Evolutionary conservation across 805 yeast species (phyloP).

Genomic region (Cyberlindnera misumaiensis): DNA sequence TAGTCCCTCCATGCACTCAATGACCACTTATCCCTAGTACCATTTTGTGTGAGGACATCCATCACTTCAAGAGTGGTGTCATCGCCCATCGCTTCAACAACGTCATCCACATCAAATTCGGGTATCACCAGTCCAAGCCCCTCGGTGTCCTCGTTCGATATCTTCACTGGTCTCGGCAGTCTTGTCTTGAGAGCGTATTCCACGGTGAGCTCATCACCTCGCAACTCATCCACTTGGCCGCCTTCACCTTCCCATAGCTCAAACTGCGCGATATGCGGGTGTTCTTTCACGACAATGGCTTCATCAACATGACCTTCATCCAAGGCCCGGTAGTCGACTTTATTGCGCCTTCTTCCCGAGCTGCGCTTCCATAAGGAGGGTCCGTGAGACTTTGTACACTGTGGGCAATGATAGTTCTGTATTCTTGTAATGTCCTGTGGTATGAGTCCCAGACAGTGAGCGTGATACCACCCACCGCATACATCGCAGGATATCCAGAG

Average conservation of each 20-base stretch:
- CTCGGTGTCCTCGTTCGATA: conserved; percentile 28
- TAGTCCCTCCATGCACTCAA: conserved; percentile 71
- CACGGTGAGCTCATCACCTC: conserved; percentile 27
- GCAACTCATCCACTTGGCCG: conserved; percentile 15
- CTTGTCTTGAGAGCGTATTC: conserved; percentile 30
- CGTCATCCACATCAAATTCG: conserved; percentile 45
- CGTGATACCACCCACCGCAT: conserved; percentile 44
- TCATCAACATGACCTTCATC: conserved; percentile 55
- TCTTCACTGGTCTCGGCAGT: conserved; percentile 38
- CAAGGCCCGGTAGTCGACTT: conserved; percentile 72
- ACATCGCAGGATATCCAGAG: conserved; percentile 55
- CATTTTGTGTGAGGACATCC: conserved; percentile 82
- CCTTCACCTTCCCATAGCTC: conserved; percentile 7
- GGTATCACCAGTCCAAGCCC: conserved; percentile 53
- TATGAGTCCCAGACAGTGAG: conserved; percentile 37
- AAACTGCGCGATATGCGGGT: conserved; percentile 42
- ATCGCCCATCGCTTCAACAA: conserved; percentile 55
- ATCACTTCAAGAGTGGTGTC: conserved; percentile 69
- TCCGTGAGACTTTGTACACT: conserved; percentile 40
- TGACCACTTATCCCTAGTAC: conserved; percentile 49
- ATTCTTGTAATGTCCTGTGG: conserved; percentile 32
- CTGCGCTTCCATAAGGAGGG: conserved; percentile 43
- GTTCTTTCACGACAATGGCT: conserved; percentile 27
- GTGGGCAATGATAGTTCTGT: conserved; percentile 46
- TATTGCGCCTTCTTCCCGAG: conserved; percentile 46